Evolutionary conservation across 2,329 filamentous ascomycete genomes (phyloP).

Genomic region (Colletotrichum phormii): DNA sequence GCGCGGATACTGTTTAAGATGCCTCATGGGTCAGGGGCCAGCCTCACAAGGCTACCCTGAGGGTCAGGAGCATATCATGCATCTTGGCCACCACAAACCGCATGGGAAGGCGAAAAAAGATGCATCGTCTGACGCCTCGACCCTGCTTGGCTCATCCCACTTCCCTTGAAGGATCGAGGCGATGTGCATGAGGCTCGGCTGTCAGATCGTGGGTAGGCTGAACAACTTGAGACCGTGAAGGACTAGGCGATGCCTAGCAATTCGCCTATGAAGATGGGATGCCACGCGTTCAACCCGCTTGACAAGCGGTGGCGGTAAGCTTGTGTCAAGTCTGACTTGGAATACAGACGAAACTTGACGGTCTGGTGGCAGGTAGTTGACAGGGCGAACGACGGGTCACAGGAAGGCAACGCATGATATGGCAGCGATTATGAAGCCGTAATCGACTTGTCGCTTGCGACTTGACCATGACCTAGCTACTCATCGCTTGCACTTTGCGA

Average conservation of each 20-base stretch:
- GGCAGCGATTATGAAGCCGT: neutral
- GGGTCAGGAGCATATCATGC: neutral
- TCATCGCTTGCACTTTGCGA: neutral
- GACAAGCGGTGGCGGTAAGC: slow-evolving; percentile 8
- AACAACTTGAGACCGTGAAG: slow-evolving; percentile 21
- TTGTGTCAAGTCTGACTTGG: slow-evolving; percentile 18
- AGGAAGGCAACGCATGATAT: neutral
- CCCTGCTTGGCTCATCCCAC: slow-evolving; percentile 6
- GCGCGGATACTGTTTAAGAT: slow-evolving; percentile 28
- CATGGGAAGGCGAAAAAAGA: neutral
- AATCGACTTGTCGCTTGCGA: neutral
- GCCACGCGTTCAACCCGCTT: slow-evolving; percentile 16
- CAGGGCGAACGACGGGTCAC: slow-evolving; percentile 20
- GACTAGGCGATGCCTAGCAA: slow-evolving; percentile 23
- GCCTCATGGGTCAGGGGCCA: slow-evolving; percentile 27
- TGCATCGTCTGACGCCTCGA: neutral
- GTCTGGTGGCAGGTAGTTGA: slow-evolving; percentile 25
- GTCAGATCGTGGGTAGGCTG: slow-evolving; percentile 26
- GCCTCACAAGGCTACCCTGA: neutral
- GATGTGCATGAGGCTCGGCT: slow-evolving; percentile 25
- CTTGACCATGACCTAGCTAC: neutral
- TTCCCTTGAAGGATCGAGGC: slow-evolving; percentile 9
- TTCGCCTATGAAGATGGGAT: slow-evolving; percentile 17
- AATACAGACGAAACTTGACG: slow-evolving; percentile 35
- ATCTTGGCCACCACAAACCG: slow-evolving; percentile 1